A percentile compares a stretch with the other conserved stretches of the same genome.
Evolutionary conservation across 2,329 filamentous ascomycete genomes (phyloP).

Genomic region (Fonsecaea multimorphosa): DNA sequence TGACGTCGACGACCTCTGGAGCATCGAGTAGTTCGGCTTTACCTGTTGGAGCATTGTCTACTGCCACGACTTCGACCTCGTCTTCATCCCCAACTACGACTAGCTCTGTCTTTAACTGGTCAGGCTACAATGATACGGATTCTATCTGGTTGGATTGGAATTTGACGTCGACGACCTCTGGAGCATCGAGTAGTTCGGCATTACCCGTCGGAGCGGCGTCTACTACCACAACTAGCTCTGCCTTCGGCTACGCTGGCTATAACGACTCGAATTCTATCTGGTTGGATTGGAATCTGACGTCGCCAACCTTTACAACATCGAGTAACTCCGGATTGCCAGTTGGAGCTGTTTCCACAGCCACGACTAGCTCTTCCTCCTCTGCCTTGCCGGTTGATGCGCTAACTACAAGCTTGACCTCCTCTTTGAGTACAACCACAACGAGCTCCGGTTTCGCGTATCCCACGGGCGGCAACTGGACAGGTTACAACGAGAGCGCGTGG

Average conservation of each 20-base stretch:
- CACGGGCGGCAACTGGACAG: constrained; percentile 8
- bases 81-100: constrained; percentile 1
- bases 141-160: constrained; percentile 7
- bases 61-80: constrained; percentile 2
- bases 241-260: neutral
- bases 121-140: neutral
- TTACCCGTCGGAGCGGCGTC: too few species aligned
- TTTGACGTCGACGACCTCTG: neutral
- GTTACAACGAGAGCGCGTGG: constrained; percentile 12
- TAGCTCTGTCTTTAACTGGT: neutral
- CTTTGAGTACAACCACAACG: constrained; percentile 8
- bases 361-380: neutral
- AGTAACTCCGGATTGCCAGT: too few species aligned
- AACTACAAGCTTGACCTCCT: neutral
- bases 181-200: too few species aligned
- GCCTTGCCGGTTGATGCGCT: neutral
- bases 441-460: constrained; percentile 10
- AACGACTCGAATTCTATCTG: constrained; percentile 7
- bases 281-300: neutral
- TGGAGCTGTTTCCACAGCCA: neutral
- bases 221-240: neutral
- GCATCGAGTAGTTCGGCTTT: neutral
- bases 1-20: neutral
- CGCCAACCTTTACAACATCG: too few species aligned
- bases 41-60: neutral